Percentiles rank a stretch among this genome's conserved stretches.
Evolutionary conservation across 2,329 filamentous ascomycete species (phyloP).

Genomic region (Colletotrichum sp.): DNA sequence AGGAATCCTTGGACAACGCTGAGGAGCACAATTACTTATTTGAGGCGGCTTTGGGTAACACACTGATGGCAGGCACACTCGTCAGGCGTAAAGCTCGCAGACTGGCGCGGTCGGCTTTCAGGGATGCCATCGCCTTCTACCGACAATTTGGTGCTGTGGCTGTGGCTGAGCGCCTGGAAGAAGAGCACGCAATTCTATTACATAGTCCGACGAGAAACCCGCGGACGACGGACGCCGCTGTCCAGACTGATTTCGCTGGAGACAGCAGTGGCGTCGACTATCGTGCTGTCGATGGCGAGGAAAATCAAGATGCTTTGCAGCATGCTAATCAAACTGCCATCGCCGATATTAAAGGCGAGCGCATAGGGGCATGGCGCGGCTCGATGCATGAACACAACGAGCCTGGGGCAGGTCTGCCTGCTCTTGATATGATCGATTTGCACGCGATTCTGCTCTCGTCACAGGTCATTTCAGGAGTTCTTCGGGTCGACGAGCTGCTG

Average conservation of each 20-base stretch:
- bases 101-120: constrained; percentile 72
- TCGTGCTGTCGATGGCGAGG: constrained; percentile 49
- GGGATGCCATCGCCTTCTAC: constrained; percentile 72
- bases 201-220: constrained; percentile 65
- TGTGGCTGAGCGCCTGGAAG: constrained; percentile 70
- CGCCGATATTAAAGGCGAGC: constrained; percentile 59
- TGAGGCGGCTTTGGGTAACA: constrained; percentile 76
- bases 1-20: constrained; percentile 75
- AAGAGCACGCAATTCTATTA: constrained; percentile 71
- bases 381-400: constrained; percentile 61
- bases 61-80: constrained; percentile 76
- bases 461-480: constrained; percentile 79
- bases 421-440: constrained; percentile 83
- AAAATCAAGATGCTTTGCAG: constrained; percentile 42
- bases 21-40: constrained; percentile 70
- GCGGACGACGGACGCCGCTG: constrained; percentile 65
- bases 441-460: constrained; percentile 80
- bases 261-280: constrained; percentile 60
- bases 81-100: constrained; percentile 68
- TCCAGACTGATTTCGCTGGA: constrained; percentile 75
- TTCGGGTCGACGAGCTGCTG: constrained; percentile 76
- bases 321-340: constrained; percentile 49
- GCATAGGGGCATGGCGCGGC: constrained; percentile 68
- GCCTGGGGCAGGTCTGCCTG: constrained; percentile 68
- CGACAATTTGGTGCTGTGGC: constrained; percentile 72